These are phyloP conservation scores for Penicillium sp. DNA, from an alignment of 2,329 filamentous ascomycete species.

Conservation along the genomic window DNA sequence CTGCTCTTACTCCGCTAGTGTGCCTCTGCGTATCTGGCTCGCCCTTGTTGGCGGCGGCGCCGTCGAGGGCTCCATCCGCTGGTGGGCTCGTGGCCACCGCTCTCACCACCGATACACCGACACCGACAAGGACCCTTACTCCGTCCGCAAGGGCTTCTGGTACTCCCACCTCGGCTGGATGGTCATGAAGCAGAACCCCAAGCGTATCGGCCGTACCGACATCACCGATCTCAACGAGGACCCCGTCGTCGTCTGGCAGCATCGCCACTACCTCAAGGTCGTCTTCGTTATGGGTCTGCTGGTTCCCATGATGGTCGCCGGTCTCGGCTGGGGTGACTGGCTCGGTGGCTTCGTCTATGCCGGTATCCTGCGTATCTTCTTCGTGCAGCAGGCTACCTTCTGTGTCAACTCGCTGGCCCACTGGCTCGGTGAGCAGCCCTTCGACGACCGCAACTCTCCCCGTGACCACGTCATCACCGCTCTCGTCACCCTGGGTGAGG, in stretches of 20 bases:
- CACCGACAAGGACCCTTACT: constrained; percentile 88
- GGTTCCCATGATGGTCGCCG: constrained; percentile 70
- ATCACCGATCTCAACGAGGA: constrained; percentile 86
- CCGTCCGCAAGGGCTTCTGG: constrained; percentile 78
- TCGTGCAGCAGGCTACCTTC: constrained; percentile 89
- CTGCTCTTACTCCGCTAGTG: constrained; percentile 71
- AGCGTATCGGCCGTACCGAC: constrained; percentile 80
- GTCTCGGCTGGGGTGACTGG: constrained; percentile 77
- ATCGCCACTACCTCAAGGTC: constrained; percentile 77
- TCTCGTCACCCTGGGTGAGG: constrained; percentile 77
- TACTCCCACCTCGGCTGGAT: constrained; percentile 88
- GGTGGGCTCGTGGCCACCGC: constrained; percentile 84
- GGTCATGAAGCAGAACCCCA: constrained; percentile 89
- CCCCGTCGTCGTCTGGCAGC: constrained; percentile 79
- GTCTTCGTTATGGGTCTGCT: constrained; percentile 72
- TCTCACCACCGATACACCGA: constrained; percentile 90
- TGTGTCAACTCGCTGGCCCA: constrained; percentile 88
- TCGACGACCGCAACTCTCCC: constrained; percentile 87
- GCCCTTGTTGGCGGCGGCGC: constrained; percentile 76
- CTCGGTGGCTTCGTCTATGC: constrained; percentile 77
- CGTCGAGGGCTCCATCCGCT: constrained; percentile 79
- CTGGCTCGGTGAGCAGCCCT: constrained; percentile 88
- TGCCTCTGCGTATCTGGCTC: constrained; percentile 75
- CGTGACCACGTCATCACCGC: constrained; percentile 84
- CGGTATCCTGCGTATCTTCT: constrained; percentile 80